Evolutionary conservation across 139 green algal genomes (phyloP).

Genomic region (Deuterostichococcus epilithicus): DNA sequence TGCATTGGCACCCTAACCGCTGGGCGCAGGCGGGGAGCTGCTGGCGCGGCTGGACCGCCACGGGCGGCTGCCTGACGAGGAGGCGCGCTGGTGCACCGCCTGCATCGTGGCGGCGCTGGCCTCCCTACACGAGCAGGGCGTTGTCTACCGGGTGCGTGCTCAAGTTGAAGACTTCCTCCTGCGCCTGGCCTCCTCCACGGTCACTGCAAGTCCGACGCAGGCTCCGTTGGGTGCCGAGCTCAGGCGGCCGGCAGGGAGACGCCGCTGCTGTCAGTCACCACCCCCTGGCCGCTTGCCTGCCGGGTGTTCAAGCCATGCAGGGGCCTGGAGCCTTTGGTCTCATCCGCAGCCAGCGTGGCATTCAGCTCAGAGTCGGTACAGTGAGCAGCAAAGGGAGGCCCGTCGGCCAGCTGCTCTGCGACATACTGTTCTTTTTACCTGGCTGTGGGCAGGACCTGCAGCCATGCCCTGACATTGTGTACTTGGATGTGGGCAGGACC

Average conservation of each 20-base stretch:
- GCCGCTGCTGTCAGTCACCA: no score
- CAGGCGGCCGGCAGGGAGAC: no score
- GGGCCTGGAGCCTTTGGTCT: background rate
- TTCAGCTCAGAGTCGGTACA: background rate
- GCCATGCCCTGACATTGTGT: background rate
- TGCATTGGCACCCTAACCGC: conserved; percentile 4
- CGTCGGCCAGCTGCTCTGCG: background rate
- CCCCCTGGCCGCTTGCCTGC: no score
- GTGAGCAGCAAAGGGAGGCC: background rate
- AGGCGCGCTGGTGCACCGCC: conserved; percentile 69
- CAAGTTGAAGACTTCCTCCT: no score
- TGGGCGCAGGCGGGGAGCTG: conserved; percentile 62
- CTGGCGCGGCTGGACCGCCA: conserved; percentile 70
- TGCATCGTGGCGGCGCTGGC: conserved; percentile 70
- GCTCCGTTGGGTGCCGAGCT: no score
- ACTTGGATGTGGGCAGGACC: conserved; percentile 26
- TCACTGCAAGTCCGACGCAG: no score
- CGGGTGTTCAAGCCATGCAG: no score
- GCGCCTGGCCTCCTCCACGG: no score
- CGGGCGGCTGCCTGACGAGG: conserved; percentile 50
- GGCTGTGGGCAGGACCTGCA: background rate
- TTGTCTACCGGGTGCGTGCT: conserved; percentile 63
- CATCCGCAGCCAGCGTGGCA: background rate
- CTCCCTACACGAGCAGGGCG: conserved; percentile 62
- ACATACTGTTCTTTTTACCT: no score